Evolutionary conservation across 129 eudicot genomes (phyloP).

Genomic region (Arctium minus): DNA sequence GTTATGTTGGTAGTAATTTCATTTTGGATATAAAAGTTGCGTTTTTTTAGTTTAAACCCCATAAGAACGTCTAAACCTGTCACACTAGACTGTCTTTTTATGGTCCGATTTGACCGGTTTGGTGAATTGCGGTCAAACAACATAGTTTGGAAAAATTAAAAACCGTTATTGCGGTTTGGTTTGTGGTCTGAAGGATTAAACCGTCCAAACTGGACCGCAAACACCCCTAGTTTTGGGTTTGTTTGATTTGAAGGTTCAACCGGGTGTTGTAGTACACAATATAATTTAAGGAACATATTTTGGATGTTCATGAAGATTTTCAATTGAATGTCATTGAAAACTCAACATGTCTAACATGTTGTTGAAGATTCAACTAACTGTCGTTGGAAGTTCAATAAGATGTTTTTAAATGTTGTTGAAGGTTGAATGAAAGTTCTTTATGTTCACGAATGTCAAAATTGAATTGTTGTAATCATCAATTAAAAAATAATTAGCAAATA

Average conservation of each 20-base stretch:
- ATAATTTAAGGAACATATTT: background rate
- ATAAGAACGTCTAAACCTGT: no score
- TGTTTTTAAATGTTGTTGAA: background rate
- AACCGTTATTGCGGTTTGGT: no score
- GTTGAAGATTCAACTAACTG: background rate
- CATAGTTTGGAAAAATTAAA: no score
- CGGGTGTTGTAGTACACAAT: background rate
- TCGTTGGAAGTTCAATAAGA: background rate
- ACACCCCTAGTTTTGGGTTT: background rate
- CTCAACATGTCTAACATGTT: background rate
- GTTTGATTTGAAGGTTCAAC: background rate
- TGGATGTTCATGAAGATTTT: background rate
- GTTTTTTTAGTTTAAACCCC: no score
- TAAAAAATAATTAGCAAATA: background rate
- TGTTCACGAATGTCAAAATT: background rate
- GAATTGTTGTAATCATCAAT: background rate
- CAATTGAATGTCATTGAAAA: background rate
- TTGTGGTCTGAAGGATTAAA: no score
- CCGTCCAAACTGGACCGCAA: no score
- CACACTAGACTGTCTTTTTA: no score
- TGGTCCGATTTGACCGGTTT: no score
- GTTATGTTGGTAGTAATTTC: no score
- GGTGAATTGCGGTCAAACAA: no score
- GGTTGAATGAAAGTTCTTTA: background rate
- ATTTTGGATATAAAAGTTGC: no score